Base-by-base conservation (phyloP, 257 asterid genomes). In the Solanum chaucha region DNA sequence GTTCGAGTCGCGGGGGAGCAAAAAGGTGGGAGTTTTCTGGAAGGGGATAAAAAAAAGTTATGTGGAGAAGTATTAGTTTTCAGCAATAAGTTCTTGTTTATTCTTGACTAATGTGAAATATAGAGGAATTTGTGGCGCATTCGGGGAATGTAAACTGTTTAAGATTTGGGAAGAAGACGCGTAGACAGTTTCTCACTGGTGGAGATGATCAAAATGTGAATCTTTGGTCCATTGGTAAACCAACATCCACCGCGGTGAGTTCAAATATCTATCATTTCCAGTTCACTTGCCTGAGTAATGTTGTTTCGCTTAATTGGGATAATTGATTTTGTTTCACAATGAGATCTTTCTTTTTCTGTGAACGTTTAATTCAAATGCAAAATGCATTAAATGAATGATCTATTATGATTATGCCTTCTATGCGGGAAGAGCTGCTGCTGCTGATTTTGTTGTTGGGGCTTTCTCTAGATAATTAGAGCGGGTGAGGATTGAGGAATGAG, bases 91-190 rank as follows among this genome's bases (percentile, higher is more conserved):
- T 48, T 58, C 75, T 83, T 91, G 94, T 89, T 83, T 74, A 73
- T 64, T 74, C 99, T 96, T 95, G 92, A 96, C 98, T 92, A 65
- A 35, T 89, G 81, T 90, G 86, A 78, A 67, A 89, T 86, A 73
- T 55, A 97, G 99, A 97, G 98, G 99, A 97, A 92, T 97, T 97
- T 71, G 97, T 97, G 92, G 99, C 99, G n/a, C 99, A 97, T 89
- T 93, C 94, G 19, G 99, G 99, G 86, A 95, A 93, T 90, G 99
- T 97, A 58, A 97, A 97, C 91, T 95, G 99, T 92, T 91, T 97
- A 95, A 94, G 92, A 89, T 95, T 97, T 74, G 99, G 99, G 84
- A 97, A 94, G 91, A 97, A 97, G 95, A 93, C 93, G 46, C 93
- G 94, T 87, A 93, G 97, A 86, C 90, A 91, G 87, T 97, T 96